Evolutionary conservation across 169 alveolate species (phyloP).

Genomic region (Cryptosporidium sp.): DNA sequence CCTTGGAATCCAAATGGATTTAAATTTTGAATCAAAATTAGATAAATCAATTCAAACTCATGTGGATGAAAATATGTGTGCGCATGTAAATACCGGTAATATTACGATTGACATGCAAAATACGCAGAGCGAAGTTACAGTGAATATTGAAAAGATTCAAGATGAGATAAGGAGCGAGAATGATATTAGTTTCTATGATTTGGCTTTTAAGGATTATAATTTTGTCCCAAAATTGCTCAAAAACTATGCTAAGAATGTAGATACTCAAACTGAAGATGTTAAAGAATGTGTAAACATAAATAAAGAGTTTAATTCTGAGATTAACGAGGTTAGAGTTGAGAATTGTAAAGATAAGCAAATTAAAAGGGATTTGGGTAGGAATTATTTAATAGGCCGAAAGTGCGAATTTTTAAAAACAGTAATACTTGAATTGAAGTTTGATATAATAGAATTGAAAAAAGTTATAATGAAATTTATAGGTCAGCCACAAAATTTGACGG

Average conservation of each 20-base stretch:
- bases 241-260: not conserved
- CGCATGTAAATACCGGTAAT: slow-evolving; percentile 14
- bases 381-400: not conserved
- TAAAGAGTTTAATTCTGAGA: not conserved
- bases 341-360: not conserved
- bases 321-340: not conserved
- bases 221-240: slow-evolving; percentile 24
- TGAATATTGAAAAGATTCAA: not conserved
- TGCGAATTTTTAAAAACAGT: not conserved
- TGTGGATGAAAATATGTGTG: slow-evolving; percentile 5
- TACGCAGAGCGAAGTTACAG: not conserved
- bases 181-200: slow-evolving; percentile 12
- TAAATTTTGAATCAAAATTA: not conserved
- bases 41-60: slow-evolving; percentile 8
- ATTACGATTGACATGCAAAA: not conserved
- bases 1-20: not conserved
- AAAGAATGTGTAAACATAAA: not conserved
- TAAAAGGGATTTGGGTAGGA: not conserved
- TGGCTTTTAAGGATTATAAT: slow-evolving; percentile 64
- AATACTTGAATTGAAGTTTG: slow-evolving; percentile 17
- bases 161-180: not conserved
- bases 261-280: not conserved
- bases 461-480: not conserved
- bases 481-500: slow-evolving; percentile 17
- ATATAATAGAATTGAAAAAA: slow-evolving; percentile 7